A percentile compares a stretch with the other conserved stretches of the same genome.
phyloP scores from a whole-genome alignment of 805 yeast genomes.

The Sugiyamaella boreocaroliniensis region DNA sequence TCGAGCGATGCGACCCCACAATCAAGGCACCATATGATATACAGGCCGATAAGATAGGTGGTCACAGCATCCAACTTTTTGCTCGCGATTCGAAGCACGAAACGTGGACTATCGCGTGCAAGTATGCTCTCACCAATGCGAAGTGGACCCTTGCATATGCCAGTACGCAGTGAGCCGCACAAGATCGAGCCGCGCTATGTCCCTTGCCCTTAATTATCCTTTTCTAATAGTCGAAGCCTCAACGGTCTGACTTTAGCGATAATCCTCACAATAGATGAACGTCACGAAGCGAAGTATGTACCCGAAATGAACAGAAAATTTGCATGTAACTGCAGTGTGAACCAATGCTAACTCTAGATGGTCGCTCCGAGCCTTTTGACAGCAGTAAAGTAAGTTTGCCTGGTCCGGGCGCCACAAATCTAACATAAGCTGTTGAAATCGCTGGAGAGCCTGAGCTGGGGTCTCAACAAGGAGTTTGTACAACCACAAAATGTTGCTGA shows the following conservation, averaged over 20 bases:
- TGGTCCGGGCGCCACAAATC: background rate
- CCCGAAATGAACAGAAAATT: background rate
- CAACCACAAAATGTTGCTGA: slow-evolving; percentile 3
- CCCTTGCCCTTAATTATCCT: background rate
- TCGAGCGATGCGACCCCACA: slow-evolving; percentile 39
- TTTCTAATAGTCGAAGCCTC: background rate
- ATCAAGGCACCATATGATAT: slow-evolving; percentile 72
- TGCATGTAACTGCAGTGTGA: background rate
- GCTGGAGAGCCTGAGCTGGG: background rate
- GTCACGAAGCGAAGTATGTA: background rate
- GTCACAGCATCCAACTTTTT: slow-evolving; percentile 56
- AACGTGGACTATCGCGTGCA: slow-evolving; percentile 89
- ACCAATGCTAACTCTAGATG: background rate
- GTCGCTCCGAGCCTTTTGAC: slow-evolving; percentile 1
- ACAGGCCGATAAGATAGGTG: slow-evolving; percentile 66
- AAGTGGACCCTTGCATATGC: slow-evolving; percentile 83
- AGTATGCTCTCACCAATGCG: slow-evolving; percentile 66
- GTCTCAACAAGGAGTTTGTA: background rate
- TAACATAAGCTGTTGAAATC: background rate
- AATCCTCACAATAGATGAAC: background rate
- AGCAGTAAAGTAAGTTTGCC: slow-evolving; percentile 1
- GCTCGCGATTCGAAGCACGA: slow-evolving; percentile 56
- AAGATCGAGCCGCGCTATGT: background rate
- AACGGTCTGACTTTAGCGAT: background rate
- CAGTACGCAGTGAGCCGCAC: slow-evolving; percentile 25